These are phyloP conservation scores for Populus tremula DNA, from an alignment of 345 rosid species.

Conservation along the genomic window DNA sequence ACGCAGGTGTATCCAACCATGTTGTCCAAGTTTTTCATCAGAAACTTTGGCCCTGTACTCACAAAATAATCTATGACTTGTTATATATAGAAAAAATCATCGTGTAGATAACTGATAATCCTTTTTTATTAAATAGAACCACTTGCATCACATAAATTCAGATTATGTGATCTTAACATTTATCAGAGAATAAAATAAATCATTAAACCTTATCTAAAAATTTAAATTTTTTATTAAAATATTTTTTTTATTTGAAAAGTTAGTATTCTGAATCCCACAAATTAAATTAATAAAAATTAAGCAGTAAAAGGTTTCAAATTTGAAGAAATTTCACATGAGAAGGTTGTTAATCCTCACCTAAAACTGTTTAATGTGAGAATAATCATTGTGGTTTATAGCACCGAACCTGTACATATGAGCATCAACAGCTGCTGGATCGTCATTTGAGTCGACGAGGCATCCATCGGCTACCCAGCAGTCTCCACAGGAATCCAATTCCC, in stretches of 20 bases:
- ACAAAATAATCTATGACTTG: background rate
- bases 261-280: too few species aligned
- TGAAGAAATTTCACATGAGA: background rate
- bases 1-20: constrained; percentile 81
- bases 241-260: too few species aligned
- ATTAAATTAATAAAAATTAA: too few species aligned
- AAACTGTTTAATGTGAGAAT: background rate
- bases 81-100: too few species aligned
- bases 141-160: background rate
- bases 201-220: too few species aligned
- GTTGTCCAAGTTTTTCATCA: constrained; percentile 48
- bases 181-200: too few species aligned
- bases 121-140: background rate
- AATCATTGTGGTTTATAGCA: background rate
- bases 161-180: too few species aligned
- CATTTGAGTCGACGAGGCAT: constrained; percentile 79
- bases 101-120: too few species aligned
- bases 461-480: constrained; percentile 96
- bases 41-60: constrained; percentile 59
- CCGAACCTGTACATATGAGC: constrained; percentile 85
- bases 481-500: constrained; percentile 86
- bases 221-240: too few species aligned
- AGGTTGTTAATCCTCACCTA: too few species aligned
- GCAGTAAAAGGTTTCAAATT: background rate
- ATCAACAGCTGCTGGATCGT: constrained; percentile 65